Base-by-base conservation (phyloP, 768 basidiomycete genomes). In the Kockovaella imperatae region DNA sequence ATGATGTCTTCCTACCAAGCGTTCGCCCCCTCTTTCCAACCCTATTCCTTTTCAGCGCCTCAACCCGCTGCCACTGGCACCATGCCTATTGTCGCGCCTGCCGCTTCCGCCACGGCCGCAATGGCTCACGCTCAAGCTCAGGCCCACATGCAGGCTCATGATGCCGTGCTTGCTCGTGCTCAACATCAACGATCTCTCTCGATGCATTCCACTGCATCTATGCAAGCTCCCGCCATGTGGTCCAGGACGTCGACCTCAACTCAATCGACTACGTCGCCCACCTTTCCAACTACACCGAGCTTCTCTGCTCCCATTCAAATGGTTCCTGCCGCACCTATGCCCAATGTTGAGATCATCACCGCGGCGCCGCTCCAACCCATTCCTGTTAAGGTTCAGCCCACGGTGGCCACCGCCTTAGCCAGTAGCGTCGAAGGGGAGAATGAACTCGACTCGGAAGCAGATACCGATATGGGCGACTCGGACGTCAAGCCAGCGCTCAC, bases 81-180 rank as follows among this genome's bases (percentile, higher is more conserved):
- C 42, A 28, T 25, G 25, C n/a, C n/a, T 34, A 34, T 34, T 34
- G 11, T n/a, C 11, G n/a, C n/a, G 32, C n/a, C 32, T 34, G 11
- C n/a, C 32, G 11, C 32, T 32, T 49, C 49, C 38, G 50, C 47
- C 17, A 49, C 54, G 18, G 36, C 56, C 5, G 45, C 51, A 24
- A 49, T 51, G 11, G 60, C 60, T 38, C 60, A 59, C 18, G 56
- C 60, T 49, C 56, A 64, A 34, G 62, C 62, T 30, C 59, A 58
- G 30, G 62, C 59, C 15, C 62, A 60, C 30, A 40, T 59, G 26
- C 53, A 59, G 30, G 57, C 57, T 30, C 53, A 54, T 14, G 53
- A 54, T 34, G 58, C 57, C 20, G 52, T 42, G 5, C 6, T 6
- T 7, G 53, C 49, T 24, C 45, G 53, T 6, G 41, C 31, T 36